phyloP scores from a whole-genome alignment of 179 eudicot species.

The Corrigiola litoralis region DNA sequence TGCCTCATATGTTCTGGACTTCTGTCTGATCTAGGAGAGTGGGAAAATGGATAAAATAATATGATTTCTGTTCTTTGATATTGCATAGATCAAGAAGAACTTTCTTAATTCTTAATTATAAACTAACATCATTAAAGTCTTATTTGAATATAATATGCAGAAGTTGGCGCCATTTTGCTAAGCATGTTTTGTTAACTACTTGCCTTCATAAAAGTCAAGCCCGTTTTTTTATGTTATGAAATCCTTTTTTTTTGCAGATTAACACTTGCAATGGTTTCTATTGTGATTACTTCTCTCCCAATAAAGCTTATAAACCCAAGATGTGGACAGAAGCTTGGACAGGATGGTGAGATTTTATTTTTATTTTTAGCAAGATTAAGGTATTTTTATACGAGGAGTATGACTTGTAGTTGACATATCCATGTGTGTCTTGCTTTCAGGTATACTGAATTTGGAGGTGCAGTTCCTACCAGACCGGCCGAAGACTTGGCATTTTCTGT shows the following conservation, averaged over 20 bases:
- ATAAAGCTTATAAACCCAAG: constrained; percentile 84
- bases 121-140: background rate
- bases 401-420: background rate
- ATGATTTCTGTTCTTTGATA: constrained; percentile 3
- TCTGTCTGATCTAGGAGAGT: constrained; percentile 23
- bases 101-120: background rate
- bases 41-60: constrained; percentile 12
- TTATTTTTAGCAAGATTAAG: background rate
- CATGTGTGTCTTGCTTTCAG: constrained; percentile 29
- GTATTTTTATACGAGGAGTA: background rate
- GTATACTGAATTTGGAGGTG: constrained; percentile 91
- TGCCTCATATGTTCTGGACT: constrained; percentile 11
- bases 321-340: constrained; percentile 99
- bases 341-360: constrained; percentile 79
- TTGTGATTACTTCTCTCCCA: constrained; percentile 87
- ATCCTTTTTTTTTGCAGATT: constrained; percentile 42
- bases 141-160: constrained; percentile 6
- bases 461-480: constrained; percentile 84
- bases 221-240: background rate
- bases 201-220: constrained; percentile 1
- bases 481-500: constrained; percentile 91
- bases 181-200: constrained; percentile 9
- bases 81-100: background rate
- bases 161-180: background rate
- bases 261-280: constrained; percentile 95